Evolutionary conservation across 495 filamentous ascomycete species (phyloP), one percentile per base, ranked within the genome.

Genomic region (Aspergillus saccharolyticus): DNA sequence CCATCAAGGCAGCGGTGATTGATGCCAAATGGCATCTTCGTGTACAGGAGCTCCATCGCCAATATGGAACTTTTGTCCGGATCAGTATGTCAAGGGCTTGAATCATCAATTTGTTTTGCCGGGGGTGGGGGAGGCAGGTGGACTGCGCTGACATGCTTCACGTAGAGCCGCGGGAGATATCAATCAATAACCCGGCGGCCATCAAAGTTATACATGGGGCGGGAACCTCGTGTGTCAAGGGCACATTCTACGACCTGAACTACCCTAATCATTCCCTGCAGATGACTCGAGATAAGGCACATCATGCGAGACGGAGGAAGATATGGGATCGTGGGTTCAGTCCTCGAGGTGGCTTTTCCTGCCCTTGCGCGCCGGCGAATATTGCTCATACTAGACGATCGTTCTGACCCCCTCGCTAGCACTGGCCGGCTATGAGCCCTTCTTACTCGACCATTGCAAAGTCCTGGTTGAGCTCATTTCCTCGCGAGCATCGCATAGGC

Each of bases 191-290:
- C 18, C 49, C 53, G 5, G 22, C 50, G 1, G 58, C 54, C 1
- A 30, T 61, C 17, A 56, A 54, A 21, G 54, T 49, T 3, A 53
- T 56, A 10, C 39, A 56, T 15, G 54, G 54, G 7, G 20, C 53
- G 6, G 30, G 44, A 8, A 54, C 58, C 4, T 56, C 20, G 20
- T 61, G 58, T 19, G 52, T 45, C 16, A 61, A 56, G 44, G 58
- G 54, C 0, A 4, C 50, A 2, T 61, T 61, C 42, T 61, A 61
- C 50, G 54, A 56, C 24, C 10, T 61, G 21, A 51, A 56, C 19
- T 44, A 61, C 20, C 58, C 58, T 21, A 39, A 60, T n/a, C 30
- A 46, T 8, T 60, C 57, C 14, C 52, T 60, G n/a, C 57, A 60
- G 21, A 55, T 60, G 52, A n/a, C 46, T 0, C 39, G 57, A 3